phyloP scores from a whole-genome alignment of 352 stramenopile genomes.

The Pythium brassicae region DNA sequence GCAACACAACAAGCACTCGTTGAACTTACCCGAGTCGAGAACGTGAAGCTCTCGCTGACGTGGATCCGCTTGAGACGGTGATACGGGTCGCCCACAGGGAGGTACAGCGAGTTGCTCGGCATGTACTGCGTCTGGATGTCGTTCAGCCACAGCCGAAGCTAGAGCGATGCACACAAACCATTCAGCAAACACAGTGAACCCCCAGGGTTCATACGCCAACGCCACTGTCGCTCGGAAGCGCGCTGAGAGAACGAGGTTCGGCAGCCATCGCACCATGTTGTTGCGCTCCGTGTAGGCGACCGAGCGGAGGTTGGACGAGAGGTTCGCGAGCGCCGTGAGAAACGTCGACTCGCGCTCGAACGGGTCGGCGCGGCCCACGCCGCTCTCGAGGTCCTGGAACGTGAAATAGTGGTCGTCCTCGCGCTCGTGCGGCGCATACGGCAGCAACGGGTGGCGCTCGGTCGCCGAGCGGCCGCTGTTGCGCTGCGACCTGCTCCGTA shows the following conservation, averaged over 20 bases:
- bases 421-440: slow-evolving; percentile 33
- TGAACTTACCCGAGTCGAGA: slow-evolving; percentile 53
- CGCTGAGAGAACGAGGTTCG: background rate
- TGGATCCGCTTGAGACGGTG: slow-evolving; percentile 78
- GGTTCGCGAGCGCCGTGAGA: slow-evolving; percentile 56
- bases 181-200: too few species aligned
- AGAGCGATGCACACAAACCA: background rate
- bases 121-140: slow-evolving; percentile 68
- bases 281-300: slow-evolving; percentile 55
- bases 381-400: slow-evolving; percentile 52
- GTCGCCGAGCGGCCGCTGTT: background rate
- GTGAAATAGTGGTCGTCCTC: slow-evolving; percentile 68
- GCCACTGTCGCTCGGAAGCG: too few species aligned
- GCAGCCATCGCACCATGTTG: slow-evolving; percentile 44
- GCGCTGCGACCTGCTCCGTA: background rate
- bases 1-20: background rate
- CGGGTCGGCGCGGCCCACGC: slow-evolving; percentile 28
- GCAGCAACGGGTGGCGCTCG: slow-evolving; percentile 15
- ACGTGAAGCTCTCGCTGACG: slow-evolving; percentile 78
- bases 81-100: slow-evolving; percentile 72
- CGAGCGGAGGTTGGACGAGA: slow-evolving; percentile 70
- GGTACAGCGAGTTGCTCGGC: slow-evolving; percentile 73
- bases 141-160: slow-evolving; percentile 65
- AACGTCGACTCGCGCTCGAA: slow-evolving; percentile 73
- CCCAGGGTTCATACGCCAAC: too few species aligned